phyloP scores from a whole-genome alignment of 192 early-diverging fungal genomes.

The Radiomyces spectabilis region DNA sequence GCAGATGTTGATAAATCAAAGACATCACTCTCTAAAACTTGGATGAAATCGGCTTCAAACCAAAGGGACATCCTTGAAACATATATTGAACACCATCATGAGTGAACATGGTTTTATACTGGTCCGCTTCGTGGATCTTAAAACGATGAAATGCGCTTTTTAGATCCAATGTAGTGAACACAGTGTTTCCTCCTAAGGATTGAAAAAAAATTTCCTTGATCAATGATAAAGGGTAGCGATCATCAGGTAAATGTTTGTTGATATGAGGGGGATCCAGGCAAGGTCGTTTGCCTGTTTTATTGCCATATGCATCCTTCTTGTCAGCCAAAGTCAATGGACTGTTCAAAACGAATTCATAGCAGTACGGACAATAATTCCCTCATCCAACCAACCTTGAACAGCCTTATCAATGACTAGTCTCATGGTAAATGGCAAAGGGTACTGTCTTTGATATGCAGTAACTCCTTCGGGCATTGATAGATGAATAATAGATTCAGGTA shows the following conservation, averaged over 20 bases:
- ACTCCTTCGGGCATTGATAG: not conserved
- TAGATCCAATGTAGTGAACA: slow-evolving; percentile 10
- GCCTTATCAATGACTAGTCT: not conserved
- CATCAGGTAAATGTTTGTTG: not conserved
- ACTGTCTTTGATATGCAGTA: not conserved
- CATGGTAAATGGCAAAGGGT: not conserved
- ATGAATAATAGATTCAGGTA: slow-evolving; percentile 4
- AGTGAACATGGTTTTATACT: slow-evolving; percentile 14
- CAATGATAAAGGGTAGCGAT: slow-evolving; percentile 13
- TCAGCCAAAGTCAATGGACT: slow-evolving; percentile 9
- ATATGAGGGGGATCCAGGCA: slow-evolving; percentile 13
- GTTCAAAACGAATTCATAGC: not conserved
- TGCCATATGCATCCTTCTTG: slow-evolving; percentile 14
- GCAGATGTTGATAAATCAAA: slow-evolving; percentile 3
- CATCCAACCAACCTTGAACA: slow-evolving; percentile 4
- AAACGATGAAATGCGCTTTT: slow-evolving; percentile 1
- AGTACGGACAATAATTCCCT: slow-evolving; percentile 6
- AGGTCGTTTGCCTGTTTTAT: slow-evolving; percentile 1
- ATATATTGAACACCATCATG: slow-evolving; percentile 6
- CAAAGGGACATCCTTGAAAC: slow-evolving; percentile 19
- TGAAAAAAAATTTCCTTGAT: slow-evolving; percentile 3
- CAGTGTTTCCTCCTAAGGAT: not conserved
- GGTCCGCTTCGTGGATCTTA: not conserved
- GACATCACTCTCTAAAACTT: slow-evolving; percentile 1
- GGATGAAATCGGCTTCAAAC: slow-evolving; percentile 14